Percentiles rank a stretch among this genome's conserved stretches.
Conservation (phyloP, 2,329 filamentous ascomycete genomes). For the Colletotrichum tropicale region DNA sequence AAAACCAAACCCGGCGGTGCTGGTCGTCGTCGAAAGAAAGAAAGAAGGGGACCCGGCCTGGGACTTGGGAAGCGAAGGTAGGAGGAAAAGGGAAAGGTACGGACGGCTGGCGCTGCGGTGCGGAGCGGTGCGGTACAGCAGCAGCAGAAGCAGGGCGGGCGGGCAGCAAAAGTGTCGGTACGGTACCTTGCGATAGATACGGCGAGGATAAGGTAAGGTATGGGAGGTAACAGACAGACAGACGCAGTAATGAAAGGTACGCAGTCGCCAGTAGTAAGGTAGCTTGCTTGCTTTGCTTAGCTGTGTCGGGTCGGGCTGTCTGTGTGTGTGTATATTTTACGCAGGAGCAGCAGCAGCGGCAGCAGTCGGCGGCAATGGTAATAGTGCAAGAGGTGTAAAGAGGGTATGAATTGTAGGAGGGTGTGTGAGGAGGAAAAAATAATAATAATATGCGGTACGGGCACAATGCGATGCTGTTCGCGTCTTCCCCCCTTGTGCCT, state of each 20-base stretch:
- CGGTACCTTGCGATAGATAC: not conserved
- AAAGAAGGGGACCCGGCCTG: not conserved
- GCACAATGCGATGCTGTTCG: not conserved
- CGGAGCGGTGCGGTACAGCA: not conserved
- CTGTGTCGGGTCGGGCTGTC: not conserved
- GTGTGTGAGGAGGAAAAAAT: conserved; percentile 22
- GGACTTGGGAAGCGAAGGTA: not conserved
- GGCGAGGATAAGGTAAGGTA: not conserved
- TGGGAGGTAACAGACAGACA: not conserved
- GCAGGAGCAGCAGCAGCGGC: not conserved
- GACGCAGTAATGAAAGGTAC: not conserved
- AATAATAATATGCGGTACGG: not conserved
- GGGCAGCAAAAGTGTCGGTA: not conserved
- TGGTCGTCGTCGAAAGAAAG: conserved; percentile 10
- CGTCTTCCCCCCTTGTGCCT: not conserved
- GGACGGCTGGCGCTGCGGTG: not conserved
- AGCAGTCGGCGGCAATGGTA: not conserved
- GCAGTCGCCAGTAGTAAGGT: not conserved
- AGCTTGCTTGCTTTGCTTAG: not conserved
- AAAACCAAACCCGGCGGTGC: not conserved
- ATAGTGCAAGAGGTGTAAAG: not conserved
- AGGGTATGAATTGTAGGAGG: conserved; percentile 16
- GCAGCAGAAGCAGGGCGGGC: not conserved
- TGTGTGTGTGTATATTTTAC: not conserved
- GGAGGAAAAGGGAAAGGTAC: not conserved